Percentiles rank a stretch among this genome's conserved stretches.
Conservation (phyloP, 2,329 filamentous ascomycete genomes). For the Diaporthe helianthi region DNA sequence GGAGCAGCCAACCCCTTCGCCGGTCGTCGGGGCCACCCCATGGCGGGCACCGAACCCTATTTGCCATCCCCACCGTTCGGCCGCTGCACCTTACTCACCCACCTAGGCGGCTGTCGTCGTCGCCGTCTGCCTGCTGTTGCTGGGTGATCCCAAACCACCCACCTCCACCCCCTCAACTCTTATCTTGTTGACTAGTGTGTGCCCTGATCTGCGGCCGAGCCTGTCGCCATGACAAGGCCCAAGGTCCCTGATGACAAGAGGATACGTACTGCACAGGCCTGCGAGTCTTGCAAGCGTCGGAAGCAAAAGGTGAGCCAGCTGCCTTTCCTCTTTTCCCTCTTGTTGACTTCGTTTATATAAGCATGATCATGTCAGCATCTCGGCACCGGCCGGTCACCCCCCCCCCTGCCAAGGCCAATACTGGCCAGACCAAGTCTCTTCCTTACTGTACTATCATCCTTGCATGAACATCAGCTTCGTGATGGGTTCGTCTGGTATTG, state of each 20-base stretch:
- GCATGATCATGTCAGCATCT: not conserved
- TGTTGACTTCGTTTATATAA: not conserved
- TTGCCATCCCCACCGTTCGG: not conserved
- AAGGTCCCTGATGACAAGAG: slow-evolving; percentile 66
- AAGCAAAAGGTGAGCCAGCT: slow-evolving; percentile 69
- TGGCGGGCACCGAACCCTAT: slow-evolving; percentile 25
- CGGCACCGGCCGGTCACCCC: not conserved
- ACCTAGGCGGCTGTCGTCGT: not conserved
- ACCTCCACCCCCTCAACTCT: no score
- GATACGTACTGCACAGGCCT: slow-evolving; percentile 68
- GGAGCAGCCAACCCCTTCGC: not conserved
- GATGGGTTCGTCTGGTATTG: not conserved
- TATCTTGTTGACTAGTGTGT: not conserved
- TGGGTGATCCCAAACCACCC: no score
- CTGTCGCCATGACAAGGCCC: slow-evolving; percentile 55
- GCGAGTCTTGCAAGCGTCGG: slow-evolving; percentile 69
- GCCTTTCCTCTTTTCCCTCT: not conserved
- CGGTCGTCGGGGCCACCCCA: slow-evolving; percentile 24
- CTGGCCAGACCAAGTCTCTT: not conserved
- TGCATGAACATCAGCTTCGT: not conserved
- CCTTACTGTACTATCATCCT: not conserved
- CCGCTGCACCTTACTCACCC: not conserved
- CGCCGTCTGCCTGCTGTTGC: no score
- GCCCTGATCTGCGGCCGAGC: not conserved
- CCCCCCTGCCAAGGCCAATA: not conserved